A percentile compares a stretch with the other conserved stretches of the same genome.
phyloP scores from a whole-genome alignment of 1,284 basidiomycete species.

The Moniliella sp. region DNA sequence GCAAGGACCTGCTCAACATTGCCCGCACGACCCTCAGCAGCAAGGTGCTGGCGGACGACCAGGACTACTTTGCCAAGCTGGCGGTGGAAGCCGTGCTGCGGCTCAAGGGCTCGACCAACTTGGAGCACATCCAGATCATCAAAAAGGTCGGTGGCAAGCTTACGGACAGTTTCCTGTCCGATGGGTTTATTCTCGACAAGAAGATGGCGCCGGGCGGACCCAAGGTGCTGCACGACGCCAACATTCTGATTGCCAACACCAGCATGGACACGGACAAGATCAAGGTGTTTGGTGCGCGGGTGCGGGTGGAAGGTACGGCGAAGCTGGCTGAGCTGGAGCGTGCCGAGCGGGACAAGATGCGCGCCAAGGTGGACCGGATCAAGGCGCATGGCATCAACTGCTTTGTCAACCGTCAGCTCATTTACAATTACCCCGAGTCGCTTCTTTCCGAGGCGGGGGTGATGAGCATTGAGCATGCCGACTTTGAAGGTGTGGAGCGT shows the following conservation, averaged over 20 bases:
- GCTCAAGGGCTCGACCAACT: conserved; percentile 77
- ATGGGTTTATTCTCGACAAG: conserved; percentile 97
- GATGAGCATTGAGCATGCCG: conserved; percentile 89
- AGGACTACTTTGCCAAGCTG: conserved; percentile 93
- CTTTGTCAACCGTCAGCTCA: conserved; percentile 92
- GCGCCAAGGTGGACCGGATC: conserved; percentile 84
- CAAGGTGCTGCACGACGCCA: conserved; percentile 78
- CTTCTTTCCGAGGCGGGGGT: conserved; percentile 80
- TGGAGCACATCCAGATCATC: conserved; percentile 98
- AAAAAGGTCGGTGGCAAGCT: conserved; percentile 97
- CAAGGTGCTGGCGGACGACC: conserved; percentile 89
- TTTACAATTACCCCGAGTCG: conserved; percentile 97
- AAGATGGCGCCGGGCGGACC: conserved; percentile 81
- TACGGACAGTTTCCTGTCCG: conserved; percentile 94
- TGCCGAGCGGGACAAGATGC: conserved; percentile 98
- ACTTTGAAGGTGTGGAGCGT: conserved; percentile 93
- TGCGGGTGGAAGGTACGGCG: conserved; percentile 82
- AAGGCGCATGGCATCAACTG: conserved; percentile 84
- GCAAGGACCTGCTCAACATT: conserved; percentile 81
- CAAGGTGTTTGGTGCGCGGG: conserved; percentile 88
- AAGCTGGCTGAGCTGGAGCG: conserved; percentile 93
- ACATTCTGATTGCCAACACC: conserved; percentile 92
- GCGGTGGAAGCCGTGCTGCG: conserved; percentile 89
- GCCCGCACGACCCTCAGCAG: conserved; percentile 83
- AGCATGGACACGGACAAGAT: conserved; percentile 99